Conservation (phyloP, 2,329 filamentous ascomycete species). For the Phyllosticta citriasiana region DNA sequence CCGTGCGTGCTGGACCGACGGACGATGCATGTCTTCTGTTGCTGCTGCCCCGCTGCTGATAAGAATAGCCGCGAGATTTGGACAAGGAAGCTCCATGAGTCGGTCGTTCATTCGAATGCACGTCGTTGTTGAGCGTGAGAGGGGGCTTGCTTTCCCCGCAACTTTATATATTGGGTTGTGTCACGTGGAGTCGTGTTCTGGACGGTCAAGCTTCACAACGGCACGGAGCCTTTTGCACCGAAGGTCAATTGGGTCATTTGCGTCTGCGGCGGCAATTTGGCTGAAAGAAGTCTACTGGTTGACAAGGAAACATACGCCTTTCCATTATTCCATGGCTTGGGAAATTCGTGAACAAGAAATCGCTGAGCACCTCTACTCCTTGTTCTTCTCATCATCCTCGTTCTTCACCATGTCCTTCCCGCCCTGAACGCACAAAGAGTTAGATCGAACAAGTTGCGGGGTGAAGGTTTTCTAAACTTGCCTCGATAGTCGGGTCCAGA, state of each 20-base stretch:
- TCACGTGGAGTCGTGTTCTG: not conserved
- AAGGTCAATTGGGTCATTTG: not conserved
- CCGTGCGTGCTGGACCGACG: too few species aligned
- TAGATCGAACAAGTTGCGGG: not conserved
- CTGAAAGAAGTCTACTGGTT: not conserved
- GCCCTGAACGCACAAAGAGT: not conserved
- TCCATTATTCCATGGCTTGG: not conserved
- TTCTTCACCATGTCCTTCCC: not conserved
- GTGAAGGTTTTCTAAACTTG: not conserved
- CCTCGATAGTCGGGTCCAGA: not conserved
- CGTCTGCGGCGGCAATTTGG: not conserved
- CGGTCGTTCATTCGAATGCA: not conserved
- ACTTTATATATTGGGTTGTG: not conserved
- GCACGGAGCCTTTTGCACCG: not conserved
- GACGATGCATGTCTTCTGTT: too few species aligned
- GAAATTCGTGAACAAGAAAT: not conserved
- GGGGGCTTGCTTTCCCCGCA: not conserved
- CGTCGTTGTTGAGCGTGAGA: not conserved
- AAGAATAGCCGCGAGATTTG: not conserved
- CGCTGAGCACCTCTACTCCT: not conserved
- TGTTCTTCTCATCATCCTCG: not conserved
- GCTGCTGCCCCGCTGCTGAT: too few species aligned
- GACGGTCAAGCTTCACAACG: not conserved
- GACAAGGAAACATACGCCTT: not conserved
- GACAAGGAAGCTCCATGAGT: not conserved